Percentiles rank a stretch among this genome's conserved stretches.
These are phyloP conservation scores for Xanthoconium stramineum DNA, from an alignment of 768 basidiomycete genomes.

Conservation along the genomic window DNA sequence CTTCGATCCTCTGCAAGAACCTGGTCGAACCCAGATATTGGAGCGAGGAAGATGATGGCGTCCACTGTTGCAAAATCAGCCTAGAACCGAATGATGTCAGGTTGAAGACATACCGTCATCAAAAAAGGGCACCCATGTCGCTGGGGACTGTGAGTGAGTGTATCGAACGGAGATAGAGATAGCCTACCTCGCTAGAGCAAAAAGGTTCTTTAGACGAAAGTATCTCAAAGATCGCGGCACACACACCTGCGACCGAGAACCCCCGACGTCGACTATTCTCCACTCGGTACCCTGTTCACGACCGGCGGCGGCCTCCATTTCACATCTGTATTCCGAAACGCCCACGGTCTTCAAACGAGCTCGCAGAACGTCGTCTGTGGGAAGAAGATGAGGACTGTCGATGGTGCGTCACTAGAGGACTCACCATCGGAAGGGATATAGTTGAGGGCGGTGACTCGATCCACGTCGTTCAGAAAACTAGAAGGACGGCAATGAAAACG, in stretches of 20 bases:
- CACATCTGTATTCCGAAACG: constrained; percentile 78
- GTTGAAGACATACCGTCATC: constrained; percentile 39
- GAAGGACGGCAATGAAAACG: not conserved
- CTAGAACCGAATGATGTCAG: not conserved
- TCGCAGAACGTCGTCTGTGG: constrained; percentile 47
- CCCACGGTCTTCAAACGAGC: constrained; percentile 64
- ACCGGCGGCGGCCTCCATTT: constrained; percentile 63
- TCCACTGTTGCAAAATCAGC: constrained; percentile 23
- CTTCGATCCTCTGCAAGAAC: constrained; percentile 48
- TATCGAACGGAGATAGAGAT: not conserved
- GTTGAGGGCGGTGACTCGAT: constrained; percentile 41
- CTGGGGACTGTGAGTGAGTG: constrained; percentile 25
- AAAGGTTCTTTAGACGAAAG: constrained; percentile 2
- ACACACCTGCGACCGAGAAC: constrained; percentile 49
- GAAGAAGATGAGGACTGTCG: constrained; percentile 5
- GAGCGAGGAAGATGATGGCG: constrained; percentile 59
- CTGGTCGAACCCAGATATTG: constrained; percentile 57
- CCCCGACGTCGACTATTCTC: constrained; percentile 55
- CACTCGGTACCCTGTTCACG: constrained; percentile 51
- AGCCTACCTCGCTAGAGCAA: constrained; percentile 34
- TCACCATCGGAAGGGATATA: constrained; percentile 49
- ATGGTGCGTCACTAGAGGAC: not conserved
- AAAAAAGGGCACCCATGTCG: constrained; percentile 55
- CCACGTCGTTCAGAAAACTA: constrained; percentile 51
- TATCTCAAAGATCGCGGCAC: not conserved